Base-by-base conservation (phyloP, 1,139 yeast genomes). In the Debaryomyces sp. region DNA sequence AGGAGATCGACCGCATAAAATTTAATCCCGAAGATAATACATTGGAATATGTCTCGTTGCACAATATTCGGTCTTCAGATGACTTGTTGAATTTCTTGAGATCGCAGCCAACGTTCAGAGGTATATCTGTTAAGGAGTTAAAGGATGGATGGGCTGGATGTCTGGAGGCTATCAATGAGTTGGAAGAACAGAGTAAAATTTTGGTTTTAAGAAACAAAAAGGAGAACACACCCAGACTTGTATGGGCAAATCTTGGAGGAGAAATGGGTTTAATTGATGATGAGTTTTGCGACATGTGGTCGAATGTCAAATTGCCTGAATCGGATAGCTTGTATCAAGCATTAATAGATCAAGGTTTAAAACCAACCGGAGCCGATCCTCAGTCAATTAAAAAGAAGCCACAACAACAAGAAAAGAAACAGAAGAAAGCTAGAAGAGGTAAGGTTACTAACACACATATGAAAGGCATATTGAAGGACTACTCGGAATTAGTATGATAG, bases 91-190 rank as follows among this genome's bases (percentile, higher is more conserved):
- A 82, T 51, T 87, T 86, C 57, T 75, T 95, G 51, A 80, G 92
- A 58, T 77, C 85, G 22, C 97, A 91, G 68, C 85, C 89, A 1
- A 89, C 97, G 2, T 91, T 89, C 65, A 89, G 85, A 61, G 99
- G 99, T 2, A 80, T 88, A 1, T 76, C 91, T 0, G 97, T 94
- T 27, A 89, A 89, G 62, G 97, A 92, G 60, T 76, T 95, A 51
- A 87, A 85, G 60, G 99, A 95, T 63, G 99, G 99, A 18, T 95
- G 99, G 99, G 81, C 88, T 45, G 96, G 92, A n/a, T 92, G 97
- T 64, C 67, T 87, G 42, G 83, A 81, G 6, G 88, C 95, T 0
- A 83, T 94, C 26, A 84, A 84, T 44, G 85, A 86, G 57, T 72
- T 94, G 41, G 98, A 94, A 62, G 77, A 78, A 47, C 85, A 87